A percentile compares a stretch with the other conserved stretches of the same genome.
Conservation (phyloP, 768 basidiomycete species). For the Tremella yokohamensis region DNA sequence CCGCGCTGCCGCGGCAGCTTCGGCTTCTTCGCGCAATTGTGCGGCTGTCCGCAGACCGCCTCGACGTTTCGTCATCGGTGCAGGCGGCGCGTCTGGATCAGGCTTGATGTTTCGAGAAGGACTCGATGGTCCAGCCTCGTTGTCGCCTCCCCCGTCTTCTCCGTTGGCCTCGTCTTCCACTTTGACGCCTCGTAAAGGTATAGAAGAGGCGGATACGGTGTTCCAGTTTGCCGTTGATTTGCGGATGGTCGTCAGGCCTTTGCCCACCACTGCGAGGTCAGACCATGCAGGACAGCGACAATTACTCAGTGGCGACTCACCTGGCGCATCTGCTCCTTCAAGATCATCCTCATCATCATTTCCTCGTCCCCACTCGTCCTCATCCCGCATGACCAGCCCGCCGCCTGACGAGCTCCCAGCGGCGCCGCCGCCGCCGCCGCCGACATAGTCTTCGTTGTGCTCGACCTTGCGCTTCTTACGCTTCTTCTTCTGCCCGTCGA, state of each 20-base stretch:
- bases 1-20: slow-evolving; percentile 55
- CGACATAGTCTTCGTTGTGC: slow-evolving; percentile 52
- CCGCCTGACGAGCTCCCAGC: slow-evolving; percentile 33
- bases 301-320: slow-evolving; percentile 24
- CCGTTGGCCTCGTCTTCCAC: slow-evolving; percentile 12
- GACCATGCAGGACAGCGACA: slow-evolving; percentile 16
- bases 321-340: slow-evolving; percentile 49
- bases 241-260: slow-evolving; percentile 40
- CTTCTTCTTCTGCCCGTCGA: slow-evolving; percentile 52
- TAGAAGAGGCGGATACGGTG: slow-evolving; percentile 30
- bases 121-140: slow-evolving; percentile 21
- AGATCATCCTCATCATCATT: slow-evolving; percentile 36
- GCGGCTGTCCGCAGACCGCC: slow-evolving; percentile 77
- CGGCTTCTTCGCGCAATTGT: slow-evolving; percentile 59
- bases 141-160: background rate
- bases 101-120: slow-evolving; percentile 53
- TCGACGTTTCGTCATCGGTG: slow-evolving; percentile 42
- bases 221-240: slow-evolving; percentile 44
- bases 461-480: slow-evolving; percentile 67
- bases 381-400: slow-evolving; percentile 47
- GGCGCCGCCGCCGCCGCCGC: slow-evolving; percentile 21
- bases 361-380: slow-evolving; percentile 46
- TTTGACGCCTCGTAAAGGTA: slow-evolving; percentile 15
- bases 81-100: slow-evolving; percentile 23
- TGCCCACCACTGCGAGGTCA: slow-evolving; percentile 38